Evolutionary conservation across 148 eudicot genomes (phyloP).

Genomic region (Polygonum maritimum): DNA sequence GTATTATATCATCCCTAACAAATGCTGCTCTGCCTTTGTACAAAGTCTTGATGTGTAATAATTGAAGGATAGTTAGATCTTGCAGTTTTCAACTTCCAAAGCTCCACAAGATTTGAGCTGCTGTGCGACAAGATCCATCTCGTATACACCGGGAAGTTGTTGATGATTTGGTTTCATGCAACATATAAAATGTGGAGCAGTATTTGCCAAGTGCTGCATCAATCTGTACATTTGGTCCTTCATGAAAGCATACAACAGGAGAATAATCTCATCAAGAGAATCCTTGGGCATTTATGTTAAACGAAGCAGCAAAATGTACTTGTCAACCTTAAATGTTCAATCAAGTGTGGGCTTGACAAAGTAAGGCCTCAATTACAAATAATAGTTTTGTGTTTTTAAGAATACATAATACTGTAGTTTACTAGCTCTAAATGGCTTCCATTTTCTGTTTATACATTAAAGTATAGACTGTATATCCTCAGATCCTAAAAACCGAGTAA

Average conservation of each 20-base stretch:
- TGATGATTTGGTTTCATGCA: constrained; percentile 1
- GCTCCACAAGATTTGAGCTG: constrained; percentile 91
- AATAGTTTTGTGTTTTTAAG: background rate
- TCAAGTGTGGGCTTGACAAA: too few relatives aligned
- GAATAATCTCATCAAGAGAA: background rate
- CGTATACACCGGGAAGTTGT: constrained; percentile 66
- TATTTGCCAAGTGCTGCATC: constrained; percentile 6
- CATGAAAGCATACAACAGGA: background rate
- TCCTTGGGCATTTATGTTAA: background rate
- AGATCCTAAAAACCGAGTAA: background rate
- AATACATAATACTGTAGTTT: background rate
- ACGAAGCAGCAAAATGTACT: background rate
- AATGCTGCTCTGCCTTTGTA: constrained; percentile 44
- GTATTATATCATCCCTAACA: background rate
- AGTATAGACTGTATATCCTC: background rate
- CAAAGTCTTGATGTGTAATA: constrained; percentile 81
- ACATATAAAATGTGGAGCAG: constrained; percentile 6
- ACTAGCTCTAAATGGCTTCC: background rate
- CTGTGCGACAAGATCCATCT: constrained; percentile 65
- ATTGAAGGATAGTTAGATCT: constrained; percentile 78
- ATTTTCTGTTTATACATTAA: background rate
- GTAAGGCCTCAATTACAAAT: background rate
- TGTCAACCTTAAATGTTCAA: background rate
- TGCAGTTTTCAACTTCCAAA: constrained; percentile 76
- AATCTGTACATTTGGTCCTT: constrained; percentile 8